These are phyloP conservation scores for Dendrocalamus sinicus DNA, from an alignment of 176 grass and related monocot species.

Conservation along the genomic window DNA sequence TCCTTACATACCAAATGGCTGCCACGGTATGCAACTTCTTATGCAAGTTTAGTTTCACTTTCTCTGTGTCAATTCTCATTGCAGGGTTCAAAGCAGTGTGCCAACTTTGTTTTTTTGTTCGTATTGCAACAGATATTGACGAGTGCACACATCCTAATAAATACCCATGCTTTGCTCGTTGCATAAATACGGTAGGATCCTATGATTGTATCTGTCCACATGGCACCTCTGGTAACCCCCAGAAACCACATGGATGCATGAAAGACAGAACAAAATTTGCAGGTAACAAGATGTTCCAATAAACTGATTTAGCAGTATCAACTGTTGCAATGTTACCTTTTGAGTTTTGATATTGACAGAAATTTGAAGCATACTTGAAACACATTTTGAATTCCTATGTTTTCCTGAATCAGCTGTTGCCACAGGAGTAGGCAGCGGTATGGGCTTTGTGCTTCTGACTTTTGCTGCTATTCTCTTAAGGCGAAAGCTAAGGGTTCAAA, in stretches of 20 bases:
- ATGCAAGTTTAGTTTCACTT: neutral
- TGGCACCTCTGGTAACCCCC: neutral
- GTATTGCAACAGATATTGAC: neutral
- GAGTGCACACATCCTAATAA: neutral
- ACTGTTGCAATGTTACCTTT: neutral
- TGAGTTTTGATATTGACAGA: neutral
- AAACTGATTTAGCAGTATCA: neutral
- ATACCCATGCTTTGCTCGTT: neutral
- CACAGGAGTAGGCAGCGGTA: slow-evolving; percentile 26
- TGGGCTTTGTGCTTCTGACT: slow-evolving; percentile 13
- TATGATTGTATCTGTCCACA: slow-evolving; percentile 6
- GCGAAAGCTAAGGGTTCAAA: slow-evolving; percentile 20
- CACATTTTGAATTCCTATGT: neutral
- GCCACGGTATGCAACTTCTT: slow-evolving; percentile 39
- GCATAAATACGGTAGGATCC: neutral
- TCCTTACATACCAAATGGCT: slow-evolving; percentile 49
- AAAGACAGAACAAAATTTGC: neutral
- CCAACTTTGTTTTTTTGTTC: neutral
- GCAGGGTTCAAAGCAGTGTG: neutral
- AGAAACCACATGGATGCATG: neutral
- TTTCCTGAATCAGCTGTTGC: slow-evolving; percentile 26
- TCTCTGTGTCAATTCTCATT: neutral
- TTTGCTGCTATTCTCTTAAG: slow-evolving; percentile 31
- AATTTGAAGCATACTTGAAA: slow-evolving; percentile 1
- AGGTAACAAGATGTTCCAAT: slow-evolving; percentile 13